These are phyloP conservation scores for Gossypium sturtianum DNA, from an alignment of 345 rosid species.

Conservation along the genomic window DNA sequence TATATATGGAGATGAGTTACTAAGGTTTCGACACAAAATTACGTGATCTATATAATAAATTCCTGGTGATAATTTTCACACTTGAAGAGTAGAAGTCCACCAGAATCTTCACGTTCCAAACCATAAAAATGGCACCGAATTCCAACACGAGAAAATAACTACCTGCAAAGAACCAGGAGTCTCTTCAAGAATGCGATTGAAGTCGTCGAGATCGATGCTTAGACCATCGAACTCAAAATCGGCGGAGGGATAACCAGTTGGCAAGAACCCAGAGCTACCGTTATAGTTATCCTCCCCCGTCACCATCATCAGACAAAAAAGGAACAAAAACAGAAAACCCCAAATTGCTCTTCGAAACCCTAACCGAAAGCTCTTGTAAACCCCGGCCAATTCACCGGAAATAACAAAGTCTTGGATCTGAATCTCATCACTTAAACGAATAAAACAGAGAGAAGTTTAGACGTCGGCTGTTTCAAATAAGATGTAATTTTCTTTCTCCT, in stretches of 20 bases:
- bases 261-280: constrained; percentile 2
- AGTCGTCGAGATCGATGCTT: constrained; percentile 33
- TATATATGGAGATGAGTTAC: not conserved
- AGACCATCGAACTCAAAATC: constrained; percentile 20
- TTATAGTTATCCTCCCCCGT: constrained; percentile 29
- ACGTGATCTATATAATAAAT: not conserved
- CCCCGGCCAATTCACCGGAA: not conserved
- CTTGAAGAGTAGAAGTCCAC: not conserved
- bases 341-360: not conserved
- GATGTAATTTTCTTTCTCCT: constrained; percentile 1
- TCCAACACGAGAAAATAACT: constrained; percentile 8
- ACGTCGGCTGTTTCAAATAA: constrained; percentile 15
- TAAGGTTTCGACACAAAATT: not conserved
- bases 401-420: not conserved
- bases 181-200: constrained; percentile 35
- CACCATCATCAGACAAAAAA: constrained; percentile 15
- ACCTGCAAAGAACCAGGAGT: constrained; percentile 34
- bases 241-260: constrained; percentile 13
- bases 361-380: constrained; percentile 7
- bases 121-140: not conserved
- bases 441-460: constrained; percentile 11
- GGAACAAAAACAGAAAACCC: not conserved
- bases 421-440: constrained; percentile 2
- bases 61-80: not conserved
- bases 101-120: not conserved